Base-by-base conservation (phyloP, 2,329 filamentous ascomycete genomes). In the Chaetomiaceae sp. region DNA sequence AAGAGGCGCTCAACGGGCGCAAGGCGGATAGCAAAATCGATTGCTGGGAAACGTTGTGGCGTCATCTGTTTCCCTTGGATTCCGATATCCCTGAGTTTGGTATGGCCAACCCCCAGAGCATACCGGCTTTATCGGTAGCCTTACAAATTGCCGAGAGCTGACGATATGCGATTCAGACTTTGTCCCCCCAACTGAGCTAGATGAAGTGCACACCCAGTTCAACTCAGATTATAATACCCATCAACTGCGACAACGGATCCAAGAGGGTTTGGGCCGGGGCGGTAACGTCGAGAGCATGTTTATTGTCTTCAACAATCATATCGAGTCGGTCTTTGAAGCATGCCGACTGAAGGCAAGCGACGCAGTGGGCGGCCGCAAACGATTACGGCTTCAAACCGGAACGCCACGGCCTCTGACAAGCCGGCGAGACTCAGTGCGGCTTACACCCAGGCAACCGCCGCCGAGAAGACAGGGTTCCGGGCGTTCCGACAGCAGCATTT, bases 101-200 rank as follows among this genome's bases (percentile, higher is more conserved):
- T 61, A 58, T 34, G 14, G 9, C 13, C 6, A 5, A 20, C 13
- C 10, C 14, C 33, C 8, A 13, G 10, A 5, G 18, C n/a, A n/a
- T 8, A 14, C 11, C 25, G n/a, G n/a, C n/a, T 36, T 27, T 11
- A 10, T 2, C 30, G 23, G 0, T 9, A n/a, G n/a, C n/a, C n/a
- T n/a, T n/a, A n/a, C n/a, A n/a, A n/a, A n/a, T n/a, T n/a, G n/a
- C n/a, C 18, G 21, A 13, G 10, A 20, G 18, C 42, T 49, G 25
- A 52, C 46, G 13, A 40, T 5, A 10, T 18, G 29, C 10, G 21
- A 18, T 21, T 16, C 10, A 61, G 61, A 58, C 11, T 64, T 62
- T n/a, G 51, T 61, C 2, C 58, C 61, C 3, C 61, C 60, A 11
- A 56, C 55, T 8, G 61, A 64, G 20, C 38, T 61, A 7, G 61